Percentiles rank a stretch among this genome's conserved stretches.
Evolutionary conservation across 257 asterid genomes (phyloP).

Genomic region (Plectranthus barbatus): DNA sequence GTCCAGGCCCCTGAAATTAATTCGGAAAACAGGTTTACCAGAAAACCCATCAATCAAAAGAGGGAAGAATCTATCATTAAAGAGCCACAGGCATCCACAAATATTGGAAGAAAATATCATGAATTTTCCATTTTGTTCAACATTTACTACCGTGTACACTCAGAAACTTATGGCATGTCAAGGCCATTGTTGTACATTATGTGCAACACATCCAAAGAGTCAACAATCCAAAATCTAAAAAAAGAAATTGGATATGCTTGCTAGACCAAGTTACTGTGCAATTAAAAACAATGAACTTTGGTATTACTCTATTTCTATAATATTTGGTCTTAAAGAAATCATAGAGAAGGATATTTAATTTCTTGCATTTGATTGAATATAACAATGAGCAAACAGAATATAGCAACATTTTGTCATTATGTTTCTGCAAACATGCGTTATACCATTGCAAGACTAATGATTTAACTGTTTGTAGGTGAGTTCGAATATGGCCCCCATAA

Average conservation of each 20-base stretch:
- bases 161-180: not conserved
- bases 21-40: conserved; percentile 6
- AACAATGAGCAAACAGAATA: not conserved
- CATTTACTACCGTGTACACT: not conserved
- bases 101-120: not conserved
- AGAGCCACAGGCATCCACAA: not conserved
- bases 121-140: not conserved
- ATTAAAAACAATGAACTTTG: not conserved
- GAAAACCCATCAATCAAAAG: conserved; percentile 4
- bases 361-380: not conserved
- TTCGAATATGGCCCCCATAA: not conserved
- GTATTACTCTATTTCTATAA: not conserved
- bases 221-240: not conserved
- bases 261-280: not conserved
- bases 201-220: not conserved
- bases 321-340: not conserved
- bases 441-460: not conserved
- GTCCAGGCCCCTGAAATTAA: conserved; percentile 73
- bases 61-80: not conserved
- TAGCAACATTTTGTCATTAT: not conserved
- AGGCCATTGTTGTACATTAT: not conserved
- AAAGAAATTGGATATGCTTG: not conserved
- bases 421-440: not conserved
- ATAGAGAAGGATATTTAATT: not conserved
- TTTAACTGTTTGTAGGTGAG: not conserved